Conservation (phyloP, 768 basidiomycete species). For the Naganishia antarctica region DNA sequence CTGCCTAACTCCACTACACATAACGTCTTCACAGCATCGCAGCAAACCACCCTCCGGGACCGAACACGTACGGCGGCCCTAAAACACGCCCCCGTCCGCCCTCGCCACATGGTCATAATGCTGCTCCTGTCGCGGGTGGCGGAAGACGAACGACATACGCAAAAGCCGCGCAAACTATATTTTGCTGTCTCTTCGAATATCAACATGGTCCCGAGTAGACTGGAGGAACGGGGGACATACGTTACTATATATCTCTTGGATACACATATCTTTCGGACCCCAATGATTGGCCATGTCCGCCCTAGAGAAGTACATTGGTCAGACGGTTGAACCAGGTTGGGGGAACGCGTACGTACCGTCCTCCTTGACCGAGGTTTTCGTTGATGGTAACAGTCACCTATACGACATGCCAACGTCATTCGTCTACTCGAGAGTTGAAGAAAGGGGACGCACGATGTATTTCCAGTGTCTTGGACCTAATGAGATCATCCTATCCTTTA, state of each 20-base stretch:
- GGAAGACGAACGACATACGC: constrained; percentile 1
- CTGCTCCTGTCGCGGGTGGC: neutral
- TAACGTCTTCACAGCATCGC: too few relatives aligned
- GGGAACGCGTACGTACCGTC: neutral
- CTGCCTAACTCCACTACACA: too few relatives aligned
- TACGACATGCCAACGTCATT: too few relatives aligned
- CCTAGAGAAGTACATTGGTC: neutral
- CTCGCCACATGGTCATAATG: too few relatives aligned
- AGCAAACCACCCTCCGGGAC: too few relatives aligned
- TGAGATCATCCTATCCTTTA: constrained; percentile 8
- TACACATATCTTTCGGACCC: neutral
- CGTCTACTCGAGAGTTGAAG: neutral
- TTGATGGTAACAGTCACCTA: neutral
- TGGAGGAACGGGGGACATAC: neutral
- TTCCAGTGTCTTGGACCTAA: constrained; percentile 10
- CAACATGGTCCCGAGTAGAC: neutral
- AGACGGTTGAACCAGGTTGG: neutral
- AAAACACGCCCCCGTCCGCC: too few relatives aligned
- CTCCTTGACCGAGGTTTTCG: constrained; percentile 15
- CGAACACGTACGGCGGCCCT: too few relatives aligned
- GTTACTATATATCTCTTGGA: constrained; percentile 21
- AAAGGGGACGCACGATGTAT: constrained; percentile 2
- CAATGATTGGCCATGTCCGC: constrained; percentile 20
- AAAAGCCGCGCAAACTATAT: constrained; percentile 6
- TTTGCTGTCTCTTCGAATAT: neutral